phyloP scores from a whole-genome alignment of 176 grass and related monocot genomes.

The Calamus simplicifolius region DNA sequence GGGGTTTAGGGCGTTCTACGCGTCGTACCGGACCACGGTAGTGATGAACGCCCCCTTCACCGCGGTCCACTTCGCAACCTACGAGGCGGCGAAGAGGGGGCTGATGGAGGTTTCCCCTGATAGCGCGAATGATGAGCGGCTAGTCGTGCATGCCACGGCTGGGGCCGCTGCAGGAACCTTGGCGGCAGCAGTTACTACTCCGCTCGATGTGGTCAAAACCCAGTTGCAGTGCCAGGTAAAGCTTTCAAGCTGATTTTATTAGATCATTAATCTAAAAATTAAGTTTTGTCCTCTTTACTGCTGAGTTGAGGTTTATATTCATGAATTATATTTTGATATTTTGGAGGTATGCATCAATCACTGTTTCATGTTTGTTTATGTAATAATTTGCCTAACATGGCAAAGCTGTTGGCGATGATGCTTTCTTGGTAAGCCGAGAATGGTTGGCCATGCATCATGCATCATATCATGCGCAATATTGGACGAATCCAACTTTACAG shows the following conservation, averaged over 20 bases:
- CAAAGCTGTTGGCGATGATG: too few species aligned
- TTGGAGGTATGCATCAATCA: too few species aligned
- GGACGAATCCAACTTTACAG: too few species aligned
- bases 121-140: constrained; percentile 6
- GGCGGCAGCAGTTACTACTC: constrained; percentile 10
- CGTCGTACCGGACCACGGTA: constrained; percentile 16
- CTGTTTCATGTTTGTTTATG: too few species aligned
- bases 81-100: constrained; percentile 14
- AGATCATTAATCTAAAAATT: too few species aligned
- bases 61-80: constrained; percentile 19
- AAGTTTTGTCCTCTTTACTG: too few species aligned
- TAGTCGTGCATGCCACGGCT: constrained; percentile 20
- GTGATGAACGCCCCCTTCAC: constrained; percentile 20
- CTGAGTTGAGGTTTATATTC: too few species aligned
- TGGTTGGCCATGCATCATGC: too few species aligned
- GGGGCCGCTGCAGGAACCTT: constrained; percentile 15
- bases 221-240: constrained; percentile 20
- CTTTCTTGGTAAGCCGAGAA: too few species aligned
- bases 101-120: constrained; percentile 11
- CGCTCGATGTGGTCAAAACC: constrained; percentile 18
- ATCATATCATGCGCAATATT: too few species aligned
- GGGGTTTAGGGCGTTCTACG: constrained; percentile 13
- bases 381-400: too few species aligned
- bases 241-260: background rate
- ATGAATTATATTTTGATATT: too few species aligned